Conservation (phyloP, 306 rosid genomes). For the Morella rubra region DNA sequence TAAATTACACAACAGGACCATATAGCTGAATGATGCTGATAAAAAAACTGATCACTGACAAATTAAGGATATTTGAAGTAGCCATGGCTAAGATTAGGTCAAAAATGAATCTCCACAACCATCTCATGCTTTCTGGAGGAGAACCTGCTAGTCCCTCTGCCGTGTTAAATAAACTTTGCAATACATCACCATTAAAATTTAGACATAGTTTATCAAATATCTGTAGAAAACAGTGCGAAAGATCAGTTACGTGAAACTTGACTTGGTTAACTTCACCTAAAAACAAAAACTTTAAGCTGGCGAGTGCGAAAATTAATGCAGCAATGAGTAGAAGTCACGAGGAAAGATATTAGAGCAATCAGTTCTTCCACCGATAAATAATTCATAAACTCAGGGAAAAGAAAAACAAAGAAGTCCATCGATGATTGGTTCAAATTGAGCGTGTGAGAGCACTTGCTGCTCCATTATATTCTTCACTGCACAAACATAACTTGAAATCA, state of each 20-base stretch:
- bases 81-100: conserved; percentile 78
- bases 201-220: conserved; percentile 97
- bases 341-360: background rate
- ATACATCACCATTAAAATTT: conserved; percentile 86
- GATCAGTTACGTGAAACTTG: conserved; percentile 23
- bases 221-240: conserved; percentile 48
- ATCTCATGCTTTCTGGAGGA: conserved; percentile 56
- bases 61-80: conserved; percentile 91
- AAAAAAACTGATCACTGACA: conserved; percentile 13
- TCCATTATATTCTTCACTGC: background rate
- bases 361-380: too few relatives aligned
- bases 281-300: background rate
- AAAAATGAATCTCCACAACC: conserved; percentile 81
- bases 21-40: conserved; percentile 15
- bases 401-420: background rate
- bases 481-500: background rate
- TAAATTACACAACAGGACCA: background rate
- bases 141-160: conserved; percentile 89
- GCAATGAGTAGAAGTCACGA: background rate
- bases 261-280: too few relatives aligned
- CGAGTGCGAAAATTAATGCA: conserved; percentile 12
- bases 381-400: background rate
- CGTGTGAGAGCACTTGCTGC: background rate
- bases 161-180: conserved; percentile 86
- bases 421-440: background rate